A percentile compares a stretch with the other conserved stretches of the same genome.
Evolutionary conservation across 345 rosid species (phyloP).

Genomic region (Melastoma malabathricum): DNA sequence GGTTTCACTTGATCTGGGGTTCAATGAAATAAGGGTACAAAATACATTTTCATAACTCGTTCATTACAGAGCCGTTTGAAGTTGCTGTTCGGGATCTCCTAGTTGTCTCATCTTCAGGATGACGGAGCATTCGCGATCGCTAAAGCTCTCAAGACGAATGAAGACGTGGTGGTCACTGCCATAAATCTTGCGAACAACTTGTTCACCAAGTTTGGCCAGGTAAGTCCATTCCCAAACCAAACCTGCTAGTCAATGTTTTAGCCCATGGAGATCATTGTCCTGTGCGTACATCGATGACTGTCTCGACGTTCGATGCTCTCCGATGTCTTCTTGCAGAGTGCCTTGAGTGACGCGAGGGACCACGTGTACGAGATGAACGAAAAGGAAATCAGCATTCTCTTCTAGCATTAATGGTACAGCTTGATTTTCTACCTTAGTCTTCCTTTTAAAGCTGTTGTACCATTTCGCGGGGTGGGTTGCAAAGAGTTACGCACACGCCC

Average conservation of each 20-base stretch:
- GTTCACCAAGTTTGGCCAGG: conserved; percentile 95
- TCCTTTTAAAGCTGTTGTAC: not conserved
- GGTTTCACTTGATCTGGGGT: conserved; percentile 73
- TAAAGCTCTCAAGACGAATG: conserved; percentile 87
- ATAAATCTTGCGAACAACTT: conserved; percentile 78
- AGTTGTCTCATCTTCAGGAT: conserved; percentile 29
- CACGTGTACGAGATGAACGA: conserved; percentile 93
- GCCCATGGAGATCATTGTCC: not conserved
- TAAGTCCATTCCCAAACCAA: conserved; percentile 9
- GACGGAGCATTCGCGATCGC: conserved; percentile 95
- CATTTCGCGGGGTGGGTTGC: not conserved
- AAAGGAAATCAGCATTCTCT: conserved; percentile 73
- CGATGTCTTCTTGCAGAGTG: conserved; percentile 51
- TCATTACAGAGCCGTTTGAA: not conserved
- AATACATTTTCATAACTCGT: not conserved
- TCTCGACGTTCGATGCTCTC: not conserved
- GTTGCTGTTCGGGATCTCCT: conserved; percentile 8
- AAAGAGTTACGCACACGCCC: too few relatives aligned
- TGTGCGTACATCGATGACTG: not conserved
- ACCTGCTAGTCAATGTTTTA: not conserved
- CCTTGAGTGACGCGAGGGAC: conserved; percentile 77
- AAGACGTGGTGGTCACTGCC: conserved; percentile 69
- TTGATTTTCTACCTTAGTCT: not conserved
- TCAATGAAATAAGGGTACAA: conserved; percentile 79
- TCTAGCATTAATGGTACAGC: conserved; percentile 21